Evolutionary conservation across 2,329 filamentous ascomycete genomes (phyloP).

Genomic region (Diaporthe velutina): DNA sequence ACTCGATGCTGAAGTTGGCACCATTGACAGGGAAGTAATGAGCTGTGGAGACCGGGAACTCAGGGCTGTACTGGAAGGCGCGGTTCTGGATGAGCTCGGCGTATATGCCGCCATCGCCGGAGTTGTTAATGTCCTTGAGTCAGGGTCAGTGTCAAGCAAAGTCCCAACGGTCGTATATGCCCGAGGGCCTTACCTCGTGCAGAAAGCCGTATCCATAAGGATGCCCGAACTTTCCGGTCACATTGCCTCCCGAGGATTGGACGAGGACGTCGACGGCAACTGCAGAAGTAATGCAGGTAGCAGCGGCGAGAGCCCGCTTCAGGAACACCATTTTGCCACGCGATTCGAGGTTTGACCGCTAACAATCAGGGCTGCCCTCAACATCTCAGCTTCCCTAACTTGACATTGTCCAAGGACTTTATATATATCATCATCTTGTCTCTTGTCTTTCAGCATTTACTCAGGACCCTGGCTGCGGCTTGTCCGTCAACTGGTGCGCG

Average conservation of each 20-base stretch:
- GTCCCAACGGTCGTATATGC: background rate
- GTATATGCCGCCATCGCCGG: conserved; percentile 79
- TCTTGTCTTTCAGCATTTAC: background rate
- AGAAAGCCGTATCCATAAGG: conserved; percentile 54
- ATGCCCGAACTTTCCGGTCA: conserved; percentile 48
- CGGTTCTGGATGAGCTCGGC: conserved; percentile 78
- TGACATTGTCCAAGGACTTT: background rate
- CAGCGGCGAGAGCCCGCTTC: conserved; percentile 14
- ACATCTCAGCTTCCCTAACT: background rate
- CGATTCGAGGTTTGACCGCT: conserved; percentile 1
- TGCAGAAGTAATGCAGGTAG: conserved; percentile 11
- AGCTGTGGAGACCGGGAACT: conserved; percentile 57
- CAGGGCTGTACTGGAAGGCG: conserved; percentile 71
- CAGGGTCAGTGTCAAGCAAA: background rate
- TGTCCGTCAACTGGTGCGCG: conserved; percentile 29
- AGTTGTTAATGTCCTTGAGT: conserved; percentile 72
- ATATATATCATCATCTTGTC: conserved; percentile 18
- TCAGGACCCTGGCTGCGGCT: conserved; percentile 19
- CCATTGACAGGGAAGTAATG: conserved; percentile 59
- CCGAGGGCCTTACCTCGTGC: conserved; percentile 52
- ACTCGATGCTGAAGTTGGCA: conserved; percentile 60
- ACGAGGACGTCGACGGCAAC: conserved; percentile 36
- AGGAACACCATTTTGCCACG: conserved; percentile 27
- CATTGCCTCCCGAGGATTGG: conserved; percentile 49
- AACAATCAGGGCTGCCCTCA: background rate